phyloP scores from a whole-genome alignment of 345 rosid species.

The Streptanthus diversifolius region DNA sequence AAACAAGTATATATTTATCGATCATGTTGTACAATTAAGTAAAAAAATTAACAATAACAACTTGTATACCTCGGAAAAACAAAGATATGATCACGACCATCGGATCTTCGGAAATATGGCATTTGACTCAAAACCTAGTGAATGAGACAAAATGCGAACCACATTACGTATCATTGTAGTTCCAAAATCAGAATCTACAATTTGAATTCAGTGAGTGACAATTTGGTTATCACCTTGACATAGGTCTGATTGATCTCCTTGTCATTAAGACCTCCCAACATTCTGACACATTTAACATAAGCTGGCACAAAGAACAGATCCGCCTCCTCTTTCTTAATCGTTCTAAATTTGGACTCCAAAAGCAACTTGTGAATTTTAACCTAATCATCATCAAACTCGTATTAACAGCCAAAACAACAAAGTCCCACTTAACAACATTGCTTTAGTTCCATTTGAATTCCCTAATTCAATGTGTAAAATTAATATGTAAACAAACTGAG shows the following conservation, averaged over 20 bases:
- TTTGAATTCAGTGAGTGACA: not conserved
- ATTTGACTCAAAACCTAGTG: constrained; percentile 80
- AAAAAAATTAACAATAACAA: not conserved
- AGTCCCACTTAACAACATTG: not conserved
- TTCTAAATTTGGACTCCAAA: constrained; percentile 61
- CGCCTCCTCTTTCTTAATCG: constrained; percentile 73
- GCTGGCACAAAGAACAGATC: constrained; percentile 95
- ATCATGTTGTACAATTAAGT: not conserved
- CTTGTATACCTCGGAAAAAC: constrained; percentile 79
- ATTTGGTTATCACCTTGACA: constrained; percentile 53
- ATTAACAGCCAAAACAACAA: not conserved
- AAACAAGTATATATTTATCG: not conserved
- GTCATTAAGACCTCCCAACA: constrained; percentile 92
- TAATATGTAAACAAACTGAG: too few relatives aligned
- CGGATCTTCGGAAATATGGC: constrained; percentile 87
- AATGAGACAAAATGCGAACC: not conserved
- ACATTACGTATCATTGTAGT: not conserved
- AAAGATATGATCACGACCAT: constrained; percentile 93
- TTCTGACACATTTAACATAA: constrained; percentile 80
- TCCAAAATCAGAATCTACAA: not conserved
- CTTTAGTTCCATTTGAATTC: not conserved
- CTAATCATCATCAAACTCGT: constrained; percentile 31
- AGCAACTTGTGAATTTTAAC: constrained; percentile 79
- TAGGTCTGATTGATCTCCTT: constrained; percentile 83
- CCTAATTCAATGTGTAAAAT: not conserved